Percentiles rank a stretch among this genome's conserved stretches.
These are phyloP conservation scores for Chrysanthemum makinoi DNA, from an alignment of 129 eudicot species.

Conservation along the genomic window DNA sequence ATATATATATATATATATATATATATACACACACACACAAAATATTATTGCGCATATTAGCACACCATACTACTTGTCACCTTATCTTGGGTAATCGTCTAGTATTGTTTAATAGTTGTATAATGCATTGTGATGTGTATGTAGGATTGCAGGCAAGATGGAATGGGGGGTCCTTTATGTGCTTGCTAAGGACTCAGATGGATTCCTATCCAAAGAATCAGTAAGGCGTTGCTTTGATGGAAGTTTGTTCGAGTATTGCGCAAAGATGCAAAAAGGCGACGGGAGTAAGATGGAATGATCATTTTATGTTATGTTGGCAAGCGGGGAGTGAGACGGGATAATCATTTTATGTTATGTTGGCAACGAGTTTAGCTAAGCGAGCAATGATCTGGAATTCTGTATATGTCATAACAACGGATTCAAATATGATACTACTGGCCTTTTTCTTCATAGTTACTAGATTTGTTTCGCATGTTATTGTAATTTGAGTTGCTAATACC, in stretches of 20 bases:
- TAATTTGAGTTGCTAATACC: too few relatives aligned
- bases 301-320: constrained; percentile 9
- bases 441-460: too few relatives aligned
- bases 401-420: background rate
- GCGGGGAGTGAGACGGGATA: constrained; percentile 31
- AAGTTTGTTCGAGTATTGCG: constrained; percentile 51
- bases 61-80: too few relatives aligned
- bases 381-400: constrained; percentile 10
- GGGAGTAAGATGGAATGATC: constrained; percentile 36
- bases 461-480: too few relatives aligned
- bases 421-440: background rate
- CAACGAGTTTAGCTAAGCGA: constrained; percentile 14
- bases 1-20: too few relatives aligned
- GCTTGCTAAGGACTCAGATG: constrained; percentile 61
- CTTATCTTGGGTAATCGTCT: too few relatives aligned
- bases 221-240: constrained; percentile 70
- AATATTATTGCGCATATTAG: too few relatives aligned
- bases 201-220: constrained; percentile 56
- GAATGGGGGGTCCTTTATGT: constrained; percentile 52
- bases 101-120: background rate
- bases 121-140: background rate
- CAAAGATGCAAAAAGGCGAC: constrained; percentile 45
- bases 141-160: constrained; percentile 44
- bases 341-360: constrained; percentile 13
- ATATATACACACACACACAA: too few relatives aligned